phyloP scores from a whole-genome alignment of 495 filamentous ascomycete species.

The Penicillium atrosanguineum region DNA sequence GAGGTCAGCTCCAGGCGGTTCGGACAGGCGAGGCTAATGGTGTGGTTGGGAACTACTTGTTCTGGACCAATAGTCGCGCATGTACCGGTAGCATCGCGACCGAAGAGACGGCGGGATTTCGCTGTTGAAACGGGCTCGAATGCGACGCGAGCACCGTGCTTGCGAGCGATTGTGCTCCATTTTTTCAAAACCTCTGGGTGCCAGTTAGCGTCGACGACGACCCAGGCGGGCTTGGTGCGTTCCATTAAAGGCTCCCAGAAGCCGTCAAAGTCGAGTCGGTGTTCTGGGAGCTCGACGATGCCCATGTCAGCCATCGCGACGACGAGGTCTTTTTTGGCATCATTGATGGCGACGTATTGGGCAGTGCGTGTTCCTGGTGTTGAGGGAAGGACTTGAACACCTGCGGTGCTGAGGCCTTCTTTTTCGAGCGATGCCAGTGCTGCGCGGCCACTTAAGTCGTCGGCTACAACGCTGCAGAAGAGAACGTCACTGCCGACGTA shows the following conservation, averaged over 20 bases:
- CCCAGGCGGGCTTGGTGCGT: constrained; percentile 61
- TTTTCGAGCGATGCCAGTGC: constrained; percentile 59
- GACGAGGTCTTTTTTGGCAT: constrained; percentile 72
- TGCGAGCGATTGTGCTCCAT: constrained; percentile 60
- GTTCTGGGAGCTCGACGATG: constrained; percentile 63
- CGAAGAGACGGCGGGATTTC: constrained; percentile 73
- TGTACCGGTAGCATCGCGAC: constrained; percentile 17
- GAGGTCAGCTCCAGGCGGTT: constrained; percentile 77
- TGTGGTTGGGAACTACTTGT: constrained; percentile 57
- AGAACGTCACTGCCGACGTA: constrained; percentile 54
- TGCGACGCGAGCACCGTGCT: constrained; percentile 55
- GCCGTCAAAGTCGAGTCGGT: constrained; percentile 40
- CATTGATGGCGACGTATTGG: constrained; percentile 90
- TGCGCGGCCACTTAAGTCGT: constrained; percentile 73
- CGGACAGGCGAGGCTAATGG: constrained; percentile 70
- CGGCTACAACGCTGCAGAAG: constrained; percentile 73
- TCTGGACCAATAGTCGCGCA: constrained; percentile 28
- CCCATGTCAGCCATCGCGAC: constrained; percentile 94
- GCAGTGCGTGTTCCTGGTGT: constrained; percentile 63
- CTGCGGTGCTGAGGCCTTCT: constrained; percentile 61
- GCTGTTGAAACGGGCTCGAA: constrained; percentile 88
- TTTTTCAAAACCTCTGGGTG: constrained; percentile 54
- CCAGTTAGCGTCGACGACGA: constrained; percentile 86
- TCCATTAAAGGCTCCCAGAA: constrained; percentile 60
- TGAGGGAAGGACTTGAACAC: constrained; percentile 55